Evolutionary conservation across 2,329 filamentous ascomycete genomes (phyloP).

Genomic region (Davidsoniella australis): DNA sequence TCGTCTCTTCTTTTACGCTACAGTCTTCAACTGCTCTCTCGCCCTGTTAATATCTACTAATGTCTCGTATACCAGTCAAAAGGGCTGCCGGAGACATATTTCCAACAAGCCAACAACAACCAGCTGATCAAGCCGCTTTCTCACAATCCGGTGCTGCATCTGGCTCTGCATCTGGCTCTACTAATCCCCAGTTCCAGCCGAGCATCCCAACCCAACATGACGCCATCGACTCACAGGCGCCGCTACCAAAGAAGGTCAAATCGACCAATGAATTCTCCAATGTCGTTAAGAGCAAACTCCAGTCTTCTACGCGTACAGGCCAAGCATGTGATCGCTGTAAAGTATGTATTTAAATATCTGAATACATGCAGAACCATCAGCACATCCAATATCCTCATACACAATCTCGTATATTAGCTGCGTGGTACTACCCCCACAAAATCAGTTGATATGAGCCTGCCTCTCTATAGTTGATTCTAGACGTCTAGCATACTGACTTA

Average conservation of each 20-base stretch:
- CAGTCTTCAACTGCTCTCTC: not conserved
- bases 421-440: slow-evolving; percentile 14
- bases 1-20: too few species aligned
- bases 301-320: slow-evolving; percentile 47
- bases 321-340: slow-evolving; percentile 85
- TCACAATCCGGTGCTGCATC: not conserved
- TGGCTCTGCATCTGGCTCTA: not conserved
- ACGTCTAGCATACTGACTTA: too few species aligned
- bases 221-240: not conserved
- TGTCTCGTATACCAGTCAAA: slow-evolving; percentile 7
- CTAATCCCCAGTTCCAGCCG: not conserved
- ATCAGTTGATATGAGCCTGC: slow-evolving; percentile 28
- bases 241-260: slow-evolving; percentile 3
- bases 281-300: slow-evolving; percentile 37
- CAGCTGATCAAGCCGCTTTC: not conserved
- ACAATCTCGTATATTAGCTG: slow-evolving; percentile 2
- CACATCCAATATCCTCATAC: not conserved
- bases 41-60: not conserved
- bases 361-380: too few species aligned
- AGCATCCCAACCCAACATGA: not conserved
- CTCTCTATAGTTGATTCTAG: slow-evolving; percentile 17
- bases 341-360: slow-evolving; percentile 15
- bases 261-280: slow-evolving; percentile 33
- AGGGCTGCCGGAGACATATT: slow-evolving; percentile 1
- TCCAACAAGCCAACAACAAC: not conserved